Base-by-base conservation (phyloP, 768 basidiomycete genomes). In the Fistulinella prunicolor region DNA sequence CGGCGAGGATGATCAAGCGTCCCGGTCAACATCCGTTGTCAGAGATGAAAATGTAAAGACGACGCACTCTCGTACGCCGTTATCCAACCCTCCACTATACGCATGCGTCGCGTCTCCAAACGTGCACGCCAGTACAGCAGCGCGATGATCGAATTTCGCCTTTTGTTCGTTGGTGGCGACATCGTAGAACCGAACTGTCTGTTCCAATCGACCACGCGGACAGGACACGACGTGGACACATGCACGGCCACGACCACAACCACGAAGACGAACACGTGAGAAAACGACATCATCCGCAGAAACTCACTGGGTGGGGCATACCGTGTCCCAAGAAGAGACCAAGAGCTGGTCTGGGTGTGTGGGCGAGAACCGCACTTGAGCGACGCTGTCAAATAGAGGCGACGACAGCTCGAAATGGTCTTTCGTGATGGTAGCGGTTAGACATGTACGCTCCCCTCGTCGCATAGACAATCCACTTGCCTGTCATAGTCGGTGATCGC, bases 291-390 rank as follows among this genome's bases (percentile, higher is more conserved):
- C n/a, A 22, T 24, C 55, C 7, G 39, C 36, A 9, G 23, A 30
- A 46, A 38, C 49, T 30, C 23, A 47, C 29, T 20, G 13, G 13
- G 13, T 45, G 48, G 36, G 6, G 57, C 72, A 23, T 59, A 78
- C 80, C 54, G 89, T 81, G 67, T 98, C 95, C 95, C 95, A 98
- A 51, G 89, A 86, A 12, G 90, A 82, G 16, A 89, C 89, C 0
- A 97, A 70, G 1, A 98, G 70, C 17, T 86, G 83, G 46, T 86
- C 77, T 3, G 93, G 85, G 63, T 87, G 80, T 3, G 77, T 75
- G 1, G 92, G 88, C 19, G 92, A 90, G 67, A 88, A 97, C 26
- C 80, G 76, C 23, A 97, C 71, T 32, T 82, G 77, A 3, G 91
- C 88, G 42, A 95, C 79, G 57, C 86, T 87, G 69, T 96, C 93